A percentile compares a stretch with the other conserved stretches of the same genome.
Conservation (phyloP, 1,139 yeast species). For the Kluyveromyces sp. region DNA sequence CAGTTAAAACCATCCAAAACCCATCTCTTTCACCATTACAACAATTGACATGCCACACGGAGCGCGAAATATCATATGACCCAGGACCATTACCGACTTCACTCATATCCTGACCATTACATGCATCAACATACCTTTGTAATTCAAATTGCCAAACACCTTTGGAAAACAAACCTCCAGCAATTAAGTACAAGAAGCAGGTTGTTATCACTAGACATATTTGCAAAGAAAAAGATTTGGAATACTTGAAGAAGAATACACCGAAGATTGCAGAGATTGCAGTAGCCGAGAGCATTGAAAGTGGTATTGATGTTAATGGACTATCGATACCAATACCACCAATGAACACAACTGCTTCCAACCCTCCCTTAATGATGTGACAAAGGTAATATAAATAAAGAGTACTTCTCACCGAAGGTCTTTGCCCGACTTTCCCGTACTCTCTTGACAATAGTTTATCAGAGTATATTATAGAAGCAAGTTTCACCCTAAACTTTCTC, state of each 20-base stretch:
- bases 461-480: slow-evolving; percentile 63
- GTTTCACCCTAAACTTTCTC: slow-evolving; percentile 89
- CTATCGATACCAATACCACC: slow-evolving; percentile 80
- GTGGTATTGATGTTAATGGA: slow-evolving; percentile 73
- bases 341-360: slow-evolving; percentile 85
- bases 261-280: slow-evolving; percentile 65
- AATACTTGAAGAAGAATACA: slow-evolving; percentile 61
- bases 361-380: slow-evolving; percentile 82
- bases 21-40: slow-evolving; percentile 88
- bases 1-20: slow-evolving; percentile 91
- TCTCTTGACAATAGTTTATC: slow-evolving; percentile 7
- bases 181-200: slow-evolving; percentile 74
- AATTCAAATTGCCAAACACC: slow-evolving; percentile 88
- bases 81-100: slow-evolving; percentile 94
- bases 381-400: slow-evolving; percentile 74
- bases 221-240: slow-evolving; percentile 70
- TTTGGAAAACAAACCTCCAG: slow-evolving; percentile 84
- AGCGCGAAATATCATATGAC: slow-evolving; percentile 69
- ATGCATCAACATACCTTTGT: slow-evolving; percentile 51
- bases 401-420: slow-evolving; percentile 50
- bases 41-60: slow-evolving; percentile 95
- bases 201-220: slow-evolving; percentile 77
- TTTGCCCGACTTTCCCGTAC: slow-evolving; percentile 9
- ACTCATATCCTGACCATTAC: slow-evolving; percentile 81
- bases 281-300: slow-evolving; percentile 71